Conservation (phyloP, 257 asterid genomes). For the Przewalskia tangutica region DNA sequence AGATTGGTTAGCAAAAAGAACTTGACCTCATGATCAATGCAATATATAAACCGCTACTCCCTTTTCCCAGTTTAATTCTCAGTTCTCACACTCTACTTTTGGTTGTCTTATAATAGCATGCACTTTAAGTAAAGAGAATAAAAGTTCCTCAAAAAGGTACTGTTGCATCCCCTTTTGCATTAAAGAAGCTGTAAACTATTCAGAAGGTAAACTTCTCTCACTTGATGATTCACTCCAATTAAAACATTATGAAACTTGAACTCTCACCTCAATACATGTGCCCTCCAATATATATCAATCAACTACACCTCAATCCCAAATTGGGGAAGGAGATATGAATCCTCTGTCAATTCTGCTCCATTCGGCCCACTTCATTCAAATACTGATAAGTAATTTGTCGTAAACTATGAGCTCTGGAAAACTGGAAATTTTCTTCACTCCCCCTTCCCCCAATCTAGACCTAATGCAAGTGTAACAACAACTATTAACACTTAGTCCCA, state of each 20-base stretch:
- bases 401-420: background rate
- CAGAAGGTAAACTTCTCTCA: background rate
- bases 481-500: background rate
- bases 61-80: background rate
- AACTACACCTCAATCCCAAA: background rate
- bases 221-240: background rate
- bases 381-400: background rate
- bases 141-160: background rate
- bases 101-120: background rate
- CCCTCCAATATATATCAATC: background rate
- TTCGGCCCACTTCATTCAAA: background rate
- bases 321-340: background rate
- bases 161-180: background rate
- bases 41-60: background rate
- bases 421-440: background rate
- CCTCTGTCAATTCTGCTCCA: background rate
- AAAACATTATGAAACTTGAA: background rate
- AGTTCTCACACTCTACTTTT: background rate
- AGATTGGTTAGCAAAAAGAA: background rate
- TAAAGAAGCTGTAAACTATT: background rate
- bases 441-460: no score
- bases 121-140: background rate
- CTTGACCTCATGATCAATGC: background rate
- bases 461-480: background rate
- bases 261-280: background rate